Evolutionary conservation across 2,329 filamentous ascomycete genomes (phyloP), one percentile per base, ranked within the genome.

Genomic region (Intubia oerlemansii): DNA sequence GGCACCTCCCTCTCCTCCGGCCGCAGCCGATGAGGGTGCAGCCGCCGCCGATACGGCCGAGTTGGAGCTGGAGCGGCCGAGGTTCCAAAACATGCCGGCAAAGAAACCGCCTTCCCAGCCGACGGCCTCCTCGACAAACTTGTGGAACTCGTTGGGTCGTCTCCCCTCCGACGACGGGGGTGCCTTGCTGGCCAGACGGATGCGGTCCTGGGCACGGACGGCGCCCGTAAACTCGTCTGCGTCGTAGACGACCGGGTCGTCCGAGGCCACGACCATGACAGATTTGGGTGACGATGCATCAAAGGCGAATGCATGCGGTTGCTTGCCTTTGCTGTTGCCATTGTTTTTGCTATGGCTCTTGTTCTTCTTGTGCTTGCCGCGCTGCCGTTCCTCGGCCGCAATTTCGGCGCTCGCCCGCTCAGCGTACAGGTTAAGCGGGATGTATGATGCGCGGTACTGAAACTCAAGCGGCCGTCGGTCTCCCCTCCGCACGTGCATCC

Each of bases 91-190:
- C 50, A 88, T 72, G 41, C 68, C 64, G 10, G 65, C 62, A 49
- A 76, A 90, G 55, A 90, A 91, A 2, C 81, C 81, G 12, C 81
- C 80, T 46, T 90, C 80, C 80, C 80, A 90, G 17, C 80, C 81
- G 23, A 79, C 70, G 2, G 71, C 65, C 43, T 82, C 73, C 34
- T 82, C 77, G 20, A 77, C 61, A 44, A 77, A 79, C 39, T 64
- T 66, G 38, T 62, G 60, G 44, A 75, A 66, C 6, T 61, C 53
- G 13, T 31, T 27, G 25, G 29, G 29, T 10, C n/a, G n/a, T n/a
- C n/a, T n/a, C n/a, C 10, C 27, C 10, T 13, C 12, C 10, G 12
- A 19, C 7, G 14, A 12, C 20, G 53, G 46, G 14, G 52, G 49
- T 17, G 54, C 46, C 43, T 77, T 78, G 28, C 66, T 69, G 7